Evolutionary conservation across 163 green algal species (phyloP), one percentile per base, ranked within the genome.

Genomic region (Volvox carteri): DNA sequence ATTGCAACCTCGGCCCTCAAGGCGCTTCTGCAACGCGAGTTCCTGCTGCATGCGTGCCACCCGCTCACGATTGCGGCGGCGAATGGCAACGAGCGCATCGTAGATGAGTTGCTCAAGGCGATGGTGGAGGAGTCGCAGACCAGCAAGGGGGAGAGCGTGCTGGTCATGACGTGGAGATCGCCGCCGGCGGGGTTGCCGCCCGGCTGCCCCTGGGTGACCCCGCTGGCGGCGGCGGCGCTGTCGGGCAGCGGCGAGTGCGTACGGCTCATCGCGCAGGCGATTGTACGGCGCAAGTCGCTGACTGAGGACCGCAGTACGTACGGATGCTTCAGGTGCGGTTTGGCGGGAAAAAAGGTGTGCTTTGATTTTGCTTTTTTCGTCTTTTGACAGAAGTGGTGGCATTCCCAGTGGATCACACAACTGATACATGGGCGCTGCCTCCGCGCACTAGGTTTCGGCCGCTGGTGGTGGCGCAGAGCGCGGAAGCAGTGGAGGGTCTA

Each of bases 141-240:
- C 16, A 33, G 4, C 25, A 25, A 30, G 12, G 12, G 19, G 25
- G 80, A 30, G 12, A 4, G 19, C 8, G 80, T 52, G n/a, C 4
- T 39, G 14, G 25, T 4, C 12, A 52, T 88, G 50, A 83, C 50
- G 39, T 84, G 70, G 84, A 19, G 12, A 2, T 12, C 33, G 37
- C 50, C 84, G 25, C 84, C 84, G 3, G 33, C 28, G 33, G 81
- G 56, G 12, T 48, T 84, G 84, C 84, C 84, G 30, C 37, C 37
- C 12, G 84, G 84, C 25, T 88, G 84, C 70, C 84, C 84, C 50
- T 88, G 68, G 68, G 52, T 88, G 30, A 88, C 84, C n/a, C 84
- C 84, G 68, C 84, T 88, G 84, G 84, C 68, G 37, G 84, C 84
- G 25, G 84, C 84, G 70, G 68, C 84, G 4, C 68, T 88, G 37